phyloP scores from a whole-genome alignment of 2,329 filamentous ascomycete genomes.

The Aspergillus aculeatus region DNA sequence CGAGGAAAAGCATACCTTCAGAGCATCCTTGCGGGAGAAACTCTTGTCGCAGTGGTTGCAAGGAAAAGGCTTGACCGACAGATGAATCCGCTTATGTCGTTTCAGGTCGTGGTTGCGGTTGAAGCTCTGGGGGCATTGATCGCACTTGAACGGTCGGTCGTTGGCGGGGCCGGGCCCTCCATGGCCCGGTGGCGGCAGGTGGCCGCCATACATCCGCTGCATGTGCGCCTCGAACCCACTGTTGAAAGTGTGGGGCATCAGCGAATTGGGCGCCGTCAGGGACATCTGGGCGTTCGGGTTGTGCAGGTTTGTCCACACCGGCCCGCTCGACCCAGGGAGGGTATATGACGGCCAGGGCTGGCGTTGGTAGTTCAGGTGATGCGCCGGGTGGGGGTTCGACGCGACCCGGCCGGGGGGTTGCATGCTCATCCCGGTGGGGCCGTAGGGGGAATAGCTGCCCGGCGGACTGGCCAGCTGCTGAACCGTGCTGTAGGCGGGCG shows the following conservation, averaged over 20 bases:
- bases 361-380: conserved; percentile 39
- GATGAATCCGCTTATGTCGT: conserved; percentile 89
- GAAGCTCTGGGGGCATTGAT: conserved; percentile 88
- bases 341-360: conserved; percentile 54
- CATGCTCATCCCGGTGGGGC: conserved; percentile 42
- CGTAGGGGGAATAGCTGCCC: conserved; percentile 42
- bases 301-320: conserved; percentile 75
- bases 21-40: conserved; percentile 92
- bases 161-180: conserved; percentile 57
- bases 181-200: conserved; percentile 54
- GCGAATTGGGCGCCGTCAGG: conserved; percentile 59
- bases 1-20: conserved; percentile 68
- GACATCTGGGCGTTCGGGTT: conserved; percentile 71
- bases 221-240: conserved; percentile 58
- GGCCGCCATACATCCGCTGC: conserved; percentile 60
- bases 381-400: conserved; percentile 23
- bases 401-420: conserved; percentile 51
- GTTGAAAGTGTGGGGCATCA: conserved; percentile 48
- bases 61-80: conserved; percentile 93
- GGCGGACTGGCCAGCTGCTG: conserved; percentile 51
- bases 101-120: conserved; percentile 96
- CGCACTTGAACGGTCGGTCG: conserved; percentile 92
- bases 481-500: conserved; percentile 41
- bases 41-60: conserved; percentile 92
- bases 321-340: conserved; percentile 62